Evolutionary conservation across 2,329 filamentous ascomycete species (phyloP), one percentile per base, ranked within the genome.

Genomic region (Tolypocladium endophyticum): DNA sequence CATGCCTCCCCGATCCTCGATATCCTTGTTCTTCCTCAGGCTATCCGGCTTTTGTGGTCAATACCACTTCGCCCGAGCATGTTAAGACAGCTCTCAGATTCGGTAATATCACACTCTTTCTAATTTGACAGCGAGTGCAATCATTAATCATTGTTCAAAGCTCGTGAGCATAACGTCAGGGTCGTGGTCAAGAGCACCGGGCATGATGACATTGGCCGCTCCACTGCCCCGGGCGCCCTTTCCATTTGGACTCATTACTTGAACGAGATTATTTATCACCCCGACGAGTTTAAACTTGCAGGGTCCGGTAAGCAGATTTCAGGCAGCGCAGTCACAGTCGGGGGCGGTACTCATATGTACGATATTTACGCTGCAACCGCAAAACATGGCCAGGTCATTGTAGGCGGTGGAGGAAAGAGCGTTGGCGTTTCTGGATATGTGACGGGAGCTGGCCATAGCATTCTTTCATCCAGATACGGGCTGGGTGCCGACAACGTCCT

Each of bases 401-500:
- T 87, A 0, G 81, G 79, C 1, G 85, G 84, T 2, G 77, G 77
- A 2, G 78, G 77, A 43, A 77, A 77, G 52, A 79, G 79, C 0
- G 85, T 88, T 2, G 81, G 82, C 0, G 73, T 84, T 0, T 84
- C 83, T 8, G 86, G 85, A 0, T 88, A 83, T 58, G 73, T 80
- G 2, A 82, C 83, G 18, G 85, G 84, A 0, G 86, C 82, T 2
- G 86, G 86, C 0, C 85, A 88, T 67, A 80, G 77, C 0, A 69
- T 81, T 0, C 70, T 87, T 1, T 71, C 74, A 0, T 78, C 82
- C 0, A 74, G 72, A 1, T 81, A 81, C 62, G 86, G 86, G 0
- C 70, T 89, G n/a, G 85, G 73, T 2, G 83, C 81, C 0, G 86
- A 88, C 64, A 80, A 87, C 50, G 80, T 85, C 1, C 69, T 88